Evolutionary conservation across 768 basidiomycete genomes (phyloP), one percentile per base, ranked within the genome.

Genomic region (Pholiota conissans): DNA sequence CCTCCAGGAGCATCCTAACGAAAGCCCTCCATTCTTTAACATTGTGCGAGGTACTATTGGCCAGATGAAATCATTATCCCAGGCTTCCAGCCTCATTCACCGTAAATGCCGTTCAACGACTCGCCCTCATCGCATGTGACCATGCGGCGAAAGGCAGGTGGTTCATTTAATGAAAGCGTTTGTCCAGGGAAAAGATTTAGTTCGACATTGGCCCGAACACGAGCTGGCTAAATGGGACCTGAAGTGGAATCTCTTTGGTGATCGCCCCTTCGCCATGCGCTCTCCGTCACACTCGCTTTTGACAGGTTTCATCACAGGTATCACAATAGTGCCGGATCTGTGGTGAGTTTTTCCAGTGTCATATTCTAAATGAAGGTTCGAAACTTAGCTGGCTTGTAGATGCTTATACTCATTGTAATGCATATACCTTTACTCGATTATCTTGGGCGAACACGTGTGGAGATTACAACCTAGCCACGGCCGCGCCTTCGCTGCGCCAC

Each of bases 271-370:
- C 18, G 24, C n/a, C 29, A 46, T 49, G 46, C 40, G 42, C 42
- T 40, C 22, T 24, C 22, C 11, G 58, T 42, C 51, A 51, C 58
- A 63, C 24, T 20, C 24, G 37, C 42, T 28, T 30, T 29, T 62
- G 59, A 53, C 61, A 60, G 32, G 52, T 63, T 65, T 60, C 61
- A 63, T 57, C 55, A 58, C 55, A 67, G 62, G 65, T 29, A 56
- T 53, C 64, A 62, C 52, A 50, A 49, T 61, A 52, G 22, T 42
- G 40, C 65, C 60, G 65, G 51, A n/a, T 56, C 53, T 51, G 42
- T 32, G 35, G 56, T 42, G 56, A 47, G 55, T 53, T 22, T 35
- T 50, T 59, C 53, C 48, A 46, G 48, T 37, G 53, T 27, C 50
- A 30, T 24, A 35, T 46, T 61, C 53, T n/a, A 45, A 54, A 54